Conservation (phyloP, 768 basidiomycete genomes). For the Heimioporus sp. region DNA sequence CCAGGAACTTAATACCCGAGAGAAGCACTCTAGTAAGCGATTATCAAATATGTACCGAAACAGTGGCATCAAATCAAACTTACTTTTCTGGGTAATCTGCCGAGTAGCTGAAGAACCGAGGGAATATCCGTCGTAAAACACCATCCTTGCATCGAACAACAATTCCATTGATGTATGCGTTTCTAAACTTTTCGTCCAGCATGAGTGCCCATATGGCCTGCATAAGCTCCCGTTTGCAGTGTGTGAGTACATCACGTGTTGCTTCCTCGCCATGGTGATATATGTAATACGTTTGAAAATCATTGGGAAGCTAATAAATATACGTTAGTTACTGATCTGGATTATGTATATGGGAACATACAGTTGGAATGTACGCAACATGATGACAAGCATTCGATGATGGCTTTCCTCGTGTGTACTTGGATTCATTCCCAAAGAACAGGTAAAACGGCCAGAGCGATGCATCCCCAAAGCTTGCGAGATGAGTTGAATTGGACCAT, state of each 20-base stretch:
- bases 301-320: too few relatives aligned
- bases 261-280: too few relatives aligned
- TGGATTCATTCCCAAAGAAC: conserved; percentile 4
- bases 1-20: conserved; percentile 7
- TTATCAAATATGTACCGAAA: too few relatives aligned
- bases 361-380: conserved; percentile 19
- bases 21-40: neutral
- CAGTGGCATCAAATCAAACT: neutral
- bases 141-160: conserved; percentile 22
- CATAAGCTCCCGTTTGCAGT: too few relatives aligned
- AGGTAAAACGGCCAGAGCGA: conserved; percentile 16
- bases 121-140: conserved; percentile 11
- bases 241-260: too few relatives aligned
- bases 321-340: too few relatives aligned
- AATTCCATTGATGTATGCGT: conserved; percentile 13
- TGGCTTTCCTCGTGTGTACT: conserved; percentile 9
- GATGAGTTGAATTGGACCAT: conserved; percentile 26
- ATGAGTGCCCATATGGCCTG: too few relatives aligned
- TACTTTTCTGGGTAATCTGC: conserved; percentile 35
- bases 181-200: too few relatives aligned
- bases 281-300: too few relatives aligned
- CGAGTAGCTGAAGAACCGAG: conserved; percentile 21
- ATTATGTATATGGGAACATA: too few relatives aligned
- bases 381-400: conserved; percentile 14
- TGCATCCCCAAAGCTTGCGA: conserved; percentile 17